These are phyloP conservation scores for Euphrasia arctica DNA, from an alignment of 305 asterid species.

Conservation along the genomic window DNA sequence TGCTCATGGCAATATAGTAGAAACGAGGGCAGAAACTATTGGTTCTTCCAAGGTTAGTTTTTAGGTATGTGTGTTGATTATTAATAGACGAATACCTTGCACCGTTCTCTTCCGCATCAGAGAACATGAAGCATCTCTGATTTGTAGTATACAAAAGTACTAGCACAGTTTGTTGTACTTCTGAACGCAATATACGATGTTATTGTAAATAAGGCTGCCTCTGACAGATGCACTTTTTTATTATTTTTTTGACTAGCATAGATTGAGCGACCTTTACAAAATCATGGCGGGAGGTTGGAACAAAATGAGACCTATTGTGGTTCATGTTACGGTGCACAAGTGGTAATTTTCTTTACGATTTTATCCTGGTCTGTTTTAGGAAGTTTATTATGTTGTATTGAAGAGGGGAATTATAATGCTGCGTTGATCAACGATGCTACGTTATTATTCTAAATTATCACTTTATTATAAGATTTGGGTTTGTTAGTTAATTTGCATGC, in stretches of 20 bases:
- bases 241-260: slow-evolving; percentile 29
- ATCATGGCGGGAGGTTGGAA: slow-evolving; percentile 96
- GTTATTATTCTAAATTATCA: neutral
- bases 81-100: neutral
- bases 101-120: slow-evolving; percentile 12
- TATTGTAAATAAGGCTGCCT: neutral
- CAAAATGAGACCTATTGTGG: slow-evolving; percentile 97
- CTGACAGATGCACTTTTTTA: slow-evolving; percentile 27
- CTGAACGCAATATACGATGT: neutral
- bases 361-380: neutral
- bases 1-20: slow-evolving; percentile 82
- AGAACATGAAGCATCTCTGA: slow-evolving; percentile 20
- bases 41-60: slow-evolving; percentile 79
- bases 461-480: slow-evolving; percentile 7
- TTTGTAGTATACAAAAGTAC: neutral
- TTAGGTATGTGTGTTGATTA: slow-evolving; percentile 14
- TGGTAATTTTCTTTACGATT: slow-evolving; percentile 44
- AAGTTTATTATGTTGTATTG: slow-evolving; percentile 7
- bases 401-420: neutral
- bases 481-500: slow-evolving; percentile 14
- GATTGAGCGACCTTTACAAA: slow-evolving; percentile 86
- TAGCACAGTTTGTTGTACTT: neutral
- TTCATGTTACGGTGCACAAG: slow-evolving; percentile 95
- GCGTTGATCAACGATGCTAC: neutral
- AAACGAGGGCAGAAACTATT: slow-evolving; percentile 82